Percentiles rank a stretch among this genome's conserved stretches.
Evolutionary conservation across 768 basidiomycete genomes (phyloP).

Genomic region (Termitomyces sp.): DNA sequence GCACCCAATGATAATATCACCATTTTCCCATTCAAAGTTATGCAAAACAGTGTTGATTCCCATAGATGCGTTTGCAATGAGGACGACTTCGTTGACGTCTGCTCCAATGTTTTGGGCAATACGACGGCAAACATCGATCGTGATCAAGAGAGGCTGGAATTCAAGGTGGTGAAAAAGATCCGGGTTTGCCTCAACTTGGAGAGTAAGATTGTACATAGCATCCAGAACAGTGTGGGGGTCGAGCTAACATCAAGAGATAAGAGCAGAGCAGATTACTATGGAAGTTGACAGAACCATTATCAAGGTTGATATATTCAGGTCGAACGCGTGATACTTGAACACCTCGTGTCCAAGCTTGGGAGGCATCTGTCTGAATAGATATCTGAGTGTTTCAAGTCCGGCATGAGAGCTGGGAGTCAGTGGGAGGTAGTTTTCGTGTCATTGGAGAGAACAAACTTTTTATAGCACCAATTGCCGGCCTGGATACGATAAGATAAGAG

Average conservation of each 20-base stretch:
- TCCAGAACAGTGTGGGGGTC: conserved; percentile 41
- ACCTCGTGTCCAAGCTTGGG: conserved; percentile 57
- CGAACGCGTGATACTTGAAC: conserved; percentile 54
- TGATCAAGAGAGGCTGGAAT: conserved; percentile 27
- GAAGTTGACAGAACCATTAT: conserved; percentile 47
- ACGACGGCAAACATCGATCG: conserved; percentile 39
- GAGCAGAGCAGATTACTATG: conserved; percentile 25
- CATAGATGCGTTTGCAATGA: conserved; percentile 54
- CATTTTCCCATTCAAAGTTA: conserved; percentile 60
- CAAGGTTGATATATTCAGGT: conserved; percentile 63
- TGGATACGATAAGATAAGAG: too few relatives aligned
- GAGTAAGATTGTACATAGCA: conserved; percentile 33
- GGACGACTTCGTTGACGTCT: conserved; percentile 43
- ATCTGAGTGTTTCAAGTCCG: conserved; percentile 5
- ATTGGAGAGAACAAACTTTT: not conserved
- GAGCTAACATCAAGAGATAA: conserved; percentile 33
- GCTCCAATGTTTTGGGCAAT: conserved; percentile 50
- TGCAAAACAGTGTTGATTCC: conserved; percentile 60
- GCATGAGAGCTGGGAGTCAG: conserved; percentile 1
- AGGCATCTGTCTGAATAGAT: too few relatives aligned
- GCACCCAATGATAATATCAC: conserved; percentile 64
- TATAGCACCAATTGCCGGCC: not conserved
- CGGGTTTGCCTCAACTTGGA: conserved; percentile 46
- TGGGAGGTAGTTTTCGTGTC: not conserved
- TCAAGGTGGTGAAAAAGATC: too few relatives aligned